Conservation (phyloP, 2,329 filamentous ascomycete genomes). For the Blastomyces percursus region DNA sequence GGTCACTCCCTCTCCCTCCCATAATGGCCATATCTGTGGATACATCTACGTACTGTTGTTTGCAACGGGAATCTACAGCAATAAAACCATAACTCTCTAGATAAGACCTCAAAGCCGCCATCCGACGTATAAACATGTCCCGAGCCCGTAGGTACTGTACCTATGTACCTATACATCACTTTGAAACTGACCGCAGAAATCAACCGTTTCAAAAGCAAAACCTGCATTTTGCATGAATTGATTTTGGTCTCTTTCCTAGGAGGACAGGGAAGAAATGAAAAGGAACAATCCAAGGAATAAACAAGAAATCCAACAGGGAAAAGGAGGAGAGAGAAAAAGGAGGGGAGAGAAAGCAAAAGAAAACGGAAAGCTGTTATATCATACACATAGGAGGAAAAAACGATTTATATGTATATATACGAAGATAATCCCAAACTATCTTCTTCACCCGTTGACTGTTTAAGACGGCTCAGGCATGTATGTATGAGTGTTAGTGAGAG, state of each 20-base stretch:
- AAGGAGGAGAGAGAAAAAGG: neutral
- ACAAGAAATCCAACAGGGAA: neutral
- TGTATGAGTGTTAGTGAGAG: neutral
- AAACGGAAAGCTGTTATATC: neutral
- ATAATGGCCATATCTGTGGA: no score
- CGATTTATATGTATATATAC: neutral
- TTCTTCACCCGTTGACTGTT: neutral
- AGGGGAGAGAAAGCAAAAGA: neutral
- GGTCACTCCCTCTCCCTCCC: no score
- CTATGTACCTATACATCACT: no score
- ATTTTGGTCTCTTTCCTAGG: neutral
- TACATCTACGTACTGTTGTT: no score
- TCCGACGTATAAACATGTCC: no score
- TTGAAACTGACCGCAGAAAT: neutral
- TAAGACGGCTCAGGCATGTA: neutral
- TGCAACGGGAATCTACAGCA: no score
- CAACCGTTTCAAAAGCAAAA: neutral
- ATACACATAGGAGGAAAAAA: neutral
- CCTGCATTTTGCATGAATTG: neutral
- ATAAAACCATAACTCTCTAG: no score
- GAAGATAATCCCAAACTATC: neutral
- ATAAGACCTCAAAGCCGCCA: no score
- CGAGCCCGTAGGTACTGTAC: no score
- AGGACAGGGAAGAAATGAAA: neutral
- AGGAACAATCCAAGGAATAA: neutral